Conservation (phyloP, 2,329 filamentous ascomycete species). For the Neonectria sp. region DNA sequence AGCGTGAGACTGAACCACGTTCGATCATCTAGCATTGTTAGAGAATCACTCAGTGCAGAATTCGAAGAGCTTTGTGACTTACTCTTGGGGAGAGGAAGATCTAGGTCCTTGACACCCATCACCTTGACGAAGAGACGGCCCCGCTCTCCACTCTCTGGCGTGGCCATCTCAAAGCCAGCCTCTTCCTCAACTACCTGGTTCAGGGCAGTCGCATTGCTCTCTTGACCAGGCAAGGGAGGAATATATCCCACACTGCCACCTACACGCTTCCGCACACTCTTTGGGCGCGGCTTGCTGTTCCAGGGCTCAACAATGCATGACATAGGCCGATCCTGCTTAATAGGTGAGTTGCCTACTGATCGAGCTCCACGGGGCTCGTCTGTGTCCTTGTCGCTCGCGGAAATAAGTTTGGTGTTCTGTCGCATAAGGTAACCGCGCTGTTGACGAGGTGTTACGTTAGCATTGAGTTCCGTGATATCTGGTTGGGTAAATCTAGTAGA, state of each 20-base stretch:
- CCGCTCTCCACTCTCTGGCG: slow-evolving; percentile 87
- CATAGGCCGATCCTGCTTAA: slow-evolving; percentile 85
- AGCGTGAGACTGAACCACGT: slow-evolving; percentile 96
- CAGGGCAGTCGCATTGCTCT: slow-evolving; percentile 80
- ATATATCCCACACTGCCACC: slow-evolving; percentile 70
- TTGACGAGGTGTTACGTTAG: slow-evolving; percentile 75
- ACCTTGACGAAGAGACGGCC: slow-evolving; percentile 98
- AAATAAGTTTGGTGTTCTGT: slow-evolving; percentile 96
- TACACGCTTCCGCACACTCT: slow-evolving; percentile 70
- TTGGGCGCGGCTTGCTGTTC: slow-evolving; percentile 84
- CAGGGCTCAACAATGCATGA: slow-evolving; percentile 98
- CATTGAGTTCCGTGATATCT: slow-evolving; percentile 56
- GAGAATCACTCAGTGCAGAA: slow-evolving; percentile 4
- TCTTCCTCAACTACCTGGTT: slow-evolving; percentile 81
- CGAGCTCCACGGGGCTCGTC: slow-evolving; percentile 70
- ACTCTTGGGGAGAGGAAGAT: slow-evolving; percentile 92
- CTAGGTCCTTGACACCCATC: slow-evolving; percentile 96
- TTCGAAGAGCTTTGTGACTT: slow-evolving; percentile 56
- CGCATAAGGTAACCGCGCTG: slow-evolving; percentile 99
- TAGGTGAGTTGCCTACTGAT: slow-evolving; percentile 77
- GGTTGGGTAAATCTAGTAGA: slow-evolving; percentile 49
- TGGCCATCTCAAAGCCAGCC: slow-evolving; percentile 66
- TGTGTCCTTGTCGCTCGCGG: slow-evolving; percentile 85
- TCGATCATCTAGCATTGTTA: slow-evolving; percentile 77
- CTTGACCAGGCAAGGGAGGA: slow-evolving; percentile 89